A percentile compares a stretch with the other conserved stretches of the same genome.
phyloP scores from a whole-genome alignment of 495 filamentous ascomycete species.

The Xylaria bambusicola region DNA sequence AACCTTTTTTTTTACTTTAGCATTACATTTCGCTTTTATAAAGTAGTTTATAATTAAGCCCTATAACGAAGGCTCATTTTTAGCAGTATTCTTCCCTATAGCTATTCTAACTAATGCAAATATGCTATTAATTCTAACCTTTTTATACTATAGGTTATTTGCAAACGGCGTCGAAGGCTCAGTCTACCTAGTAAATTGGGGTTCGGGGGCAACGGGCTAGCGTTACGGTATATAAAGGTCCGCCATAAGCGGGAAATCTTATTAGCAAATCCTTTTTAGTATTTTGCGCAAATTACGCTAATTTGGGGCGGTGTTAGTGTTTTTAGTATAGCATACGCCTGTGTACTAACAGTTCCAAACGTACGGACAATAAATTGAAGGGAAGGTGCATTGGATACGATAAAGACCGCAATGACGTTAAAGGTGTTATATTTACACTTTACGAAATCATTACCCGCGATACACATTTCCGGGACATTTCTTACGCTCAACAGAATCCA shows the following conservation, averaged over 20 bases:
- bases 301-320: neutral
- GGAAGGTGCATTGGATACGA: neutral
- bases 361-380: neutral
- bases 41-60: too few species aligned
- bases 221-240: neutral
- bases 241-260: neutral
- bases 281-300: neutral
- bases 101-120: too few species aligned
- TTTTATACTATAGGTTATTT: too few species aligned
- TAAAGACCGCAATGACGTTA: neutral
- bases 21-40: neutral
- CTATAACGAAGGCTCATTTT: too few species aligned
- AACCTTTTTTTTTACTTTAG: neutral
- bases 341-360: neutral
- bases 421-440: neutral
- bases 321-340: neutral
- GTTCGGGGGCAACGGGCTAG: too few species aligned
- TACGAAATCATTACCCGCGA: constrained; percentile 6
- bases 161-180: too few species aligned
- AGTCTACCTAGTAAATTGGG: too few species aligned
- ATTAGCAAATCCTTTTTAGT: neutral
- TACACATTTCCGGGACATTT: neutral
- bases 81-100: too few species aligned
- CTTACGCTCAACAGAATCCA: neutral
- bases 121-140: too few species aligned